Base-by-base conservation (phyloP, 768 basidiomycete species). In the Trametes meyenii region DNA sequence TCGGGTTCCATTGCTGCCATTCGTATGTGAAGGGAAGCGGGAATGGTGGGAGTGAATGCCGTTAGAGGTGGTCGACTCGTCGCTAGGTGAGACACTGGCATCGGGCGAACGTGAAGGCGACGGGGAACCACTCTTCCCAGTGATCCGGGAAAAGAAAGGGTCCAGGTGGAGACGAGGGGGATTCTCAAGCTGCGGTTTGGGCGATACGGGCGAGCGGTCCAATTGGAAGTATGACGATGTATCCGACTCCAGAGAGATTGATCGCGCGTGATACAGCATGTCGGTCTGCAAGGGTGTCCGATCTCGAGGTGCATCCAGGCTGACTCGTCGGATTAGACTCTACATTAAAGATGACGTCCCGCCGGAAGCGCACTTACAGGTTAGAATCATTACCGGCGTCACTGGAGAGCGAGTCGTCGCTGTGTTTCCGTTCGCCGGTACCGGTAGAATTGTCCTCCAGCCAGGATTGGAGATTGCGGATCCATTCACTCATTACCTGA, bases 401-500 rank as follows among this genome's bases (percentile, higher is more conserved):
- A 76, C 75, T 64, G 13, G 23, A 29, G n/a, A 80, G 73, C 12
- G 84, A 82, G 67, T 88, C 85, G 45, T 81, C 77, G 60, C 77
- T 80, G 16, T 74, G 69, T 55, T 74, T 75, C 39, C 72, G 68
- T 64, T 71, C 55, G 71, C 76, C 58, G 64, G 70, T 51, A 53
- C 77, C 65, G 5, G 50, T 64, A 38, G 77, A 69, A 57, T 88
- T 80, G 17, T 75, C 75, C 65, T 84, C 84, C 40, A 98, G 83
- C 94, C 94, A 98, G 58, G 72, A 78, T 72, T 90, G 90, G 61
- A 97, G 68, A 56, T 76, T 76, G 40, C 76, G 75, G 54, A 96
- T 85, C 89, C 93, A 94, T 44, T 85, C 82, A 70, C 82, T 83
- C 79, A 87, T 84, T 17, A 78, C 78, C 51, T 84, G 79, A 35